phyloP scores from a whole-genome alignment of 164 flowering plant genomes.

The Vitis vinifera region DNA sequence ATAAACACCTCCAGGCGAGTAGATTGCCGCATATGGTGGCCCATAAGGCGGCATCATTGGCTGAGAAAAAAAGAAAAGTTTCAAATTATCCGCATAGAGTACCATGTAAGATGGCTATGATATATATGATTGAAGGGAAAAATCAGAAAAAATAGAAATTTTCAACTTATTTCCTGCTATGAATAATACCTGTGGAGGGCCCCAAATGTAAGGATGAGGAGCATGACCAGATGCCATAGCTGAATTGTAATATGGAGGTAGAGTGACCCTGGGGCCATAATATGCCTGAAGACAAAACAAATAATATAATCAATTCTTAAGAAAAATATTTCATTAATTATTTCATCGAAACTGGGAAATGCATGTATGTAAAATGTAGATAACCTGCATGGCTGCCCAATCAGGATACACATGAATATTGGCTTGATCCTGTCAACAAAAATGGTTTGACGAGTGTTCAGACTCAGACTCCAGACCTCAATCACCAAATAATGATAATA shows the following conservation, averaged over 20 bases:
- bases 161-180: not conserved
- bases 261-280: constrained; percentile 62
- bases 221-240: constrained; percentile 74
- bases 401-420: constrained; percentile 67
- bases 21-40: constrained; percentile 83
- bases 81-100: not conserved
- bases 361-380: constrained; percentile 6
- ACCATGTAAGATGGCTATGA: too few relatives aligned
- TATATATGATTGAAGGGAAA: too few relatives aligned
- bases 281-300: constrained; percentile 47
- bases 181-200: constrained; percentile 72
- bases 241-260: constrained; percentile 68
- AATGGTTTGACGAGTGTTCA: constrained; percentile 13
- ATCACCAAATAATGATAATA: not conserved
- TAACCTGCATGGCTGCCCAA: constrained; percentile 82
- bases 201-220: constrained; percentile 92
- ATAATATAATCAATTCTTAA: not conserved
- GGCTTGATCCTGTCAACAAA: constrained; percentile 57
- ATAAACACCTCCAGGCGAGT: constrained; percentile 85
- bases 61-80: constrained; percentile 34
- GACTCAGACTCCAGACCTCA: not conserved
- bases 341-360: not conserved
- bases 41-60: constrained; percentile 91
- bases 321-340: not conserved
- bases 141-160: not conserved